A percentile compares a stretch with the other conserved stretches of the same genome.
Evolutionary conservation across 805 yeast genomes (phyloP).

Genomic region (Hanseniaspora meyeri): DNA sequence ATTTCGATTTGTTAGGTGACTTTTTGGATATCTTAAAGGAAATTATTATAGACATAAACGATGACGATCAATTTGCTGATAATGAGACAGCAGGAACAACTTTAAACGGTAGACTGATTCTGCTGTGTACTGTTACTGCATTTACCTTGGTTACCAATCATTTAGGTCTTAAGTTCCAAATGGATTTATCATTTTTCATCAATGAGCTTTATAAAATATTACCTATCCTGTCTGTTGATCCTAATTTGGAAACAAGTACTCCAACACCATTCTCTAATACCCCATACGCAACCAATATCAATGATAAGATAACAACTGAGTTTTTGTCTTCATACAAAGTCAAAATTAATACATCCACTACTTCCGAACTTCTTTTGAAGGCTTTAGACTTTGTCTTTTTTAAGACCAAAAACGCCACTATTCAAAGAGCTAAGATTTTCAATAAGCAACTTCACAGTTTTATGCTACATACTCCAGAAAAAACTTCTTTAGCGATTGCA

Average conservation of each 20-base stretch:
- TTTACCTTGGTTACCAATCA: constrained; percentile 74
- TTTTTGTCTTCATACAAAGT: constrained; percentile 34
- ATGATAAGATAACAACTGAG: neutral
- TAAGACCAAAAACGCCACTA: constrained; percentile 55
- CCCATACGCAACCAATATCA: constrained; percentile 40
- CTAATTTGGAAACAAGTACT: constrained; percentile 52
- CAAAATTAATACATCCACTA: constrained; percentile 75
- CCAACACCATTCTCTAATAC: constrained; percentile 48
- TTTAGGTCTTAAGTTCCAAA: constrained; percentile 53
- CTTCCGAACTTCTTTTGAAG: constrained; percentile 67
- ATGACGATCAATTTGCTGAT: constrained; percentile 25
- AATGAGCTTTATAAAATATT: constrained; percentile 60
- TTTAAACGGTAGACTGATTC: constrained; percentile 52
- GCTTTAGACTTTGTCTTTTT: constrained; percentile 74
- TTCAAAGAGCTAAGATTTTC: constrained; percentile 63
- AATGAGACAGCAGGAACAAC: constrained; percentile 29
- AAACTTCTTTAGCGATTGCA: constrained; percentile 63
- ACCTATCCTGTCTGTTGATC: constrained; percentile 57
- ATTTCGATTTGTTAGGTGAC: constrained; percentile 85
- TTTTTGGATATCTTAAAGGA: constrained; percentile 81
- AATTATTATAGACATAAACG: constrained; percentile 43
- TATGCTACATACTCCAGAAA: constrained; percentile 71
- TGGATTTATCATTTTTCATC: constrained; percentile 73
- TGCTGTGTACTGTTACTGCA: constrained; percentile 79
- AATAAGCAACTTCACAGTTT: constrained; percentile 64